A percentile compares a stretch with the other conserved stretches of the same genome.
Evolutionary conservation across 345 rosid species (phyloP).

Genomic region (Pistacia vera): DNA sequence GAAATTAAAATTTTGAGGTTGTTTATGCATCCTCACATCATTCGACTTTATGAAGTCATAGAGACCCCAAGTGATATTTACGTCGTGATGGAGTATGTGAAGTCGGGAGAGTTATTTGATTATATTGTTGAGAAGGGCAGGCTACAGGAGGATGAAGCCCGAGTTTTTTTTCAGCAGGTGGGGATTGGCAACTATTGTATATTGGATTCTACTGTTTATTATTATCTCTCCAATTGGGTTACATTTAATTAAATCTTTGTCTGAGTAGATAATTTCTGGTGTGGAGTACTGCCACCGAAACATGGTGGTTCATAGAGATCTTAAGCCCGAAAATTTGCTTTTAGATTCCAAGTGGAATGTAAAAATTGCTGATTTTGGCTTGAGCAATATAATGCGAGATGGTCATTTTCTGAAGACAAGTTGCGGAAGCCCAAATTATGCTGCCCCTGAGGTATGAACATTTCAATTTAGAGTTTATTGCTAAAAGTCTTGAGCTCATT

Average conservation of each 20-base stretch:
- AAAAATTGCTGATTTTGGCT: conserved; percentile 97
- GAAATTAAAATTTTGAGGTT: too few relatives aligned
- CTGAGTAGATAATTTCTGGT: conserved; percentile 85
- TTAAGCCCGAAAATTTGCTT: conserved; percentile 95
- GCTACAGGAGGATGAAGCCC: conserved; percentile 90
- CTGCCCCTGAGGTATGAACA: too few relatives aligned
- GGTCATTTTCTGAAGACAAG: conserved; percentile 92
- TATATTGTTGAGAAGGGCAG: conserved; percentile 92
- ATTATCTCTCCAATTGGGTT: neutral
- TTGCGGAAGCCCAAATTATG: conserved; percentile 98
- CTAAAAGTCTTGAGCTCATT: neutral
- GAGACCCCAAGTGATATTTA: conserved; percentile 82
- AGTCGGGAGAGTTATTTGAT: conserved; percentile 95
- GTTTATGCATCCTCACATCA: conserved; percentile 98
- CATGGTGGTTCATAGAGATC: conserved; percentile 96
- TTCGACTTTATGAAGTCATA: conserved; percentile 88
- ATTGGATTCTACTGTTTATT: neutral
- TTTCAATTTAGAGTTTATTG: conserved; percentile 11
- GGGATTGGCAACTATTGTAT: conserved; percentile 14
- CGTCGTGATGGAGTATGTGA: conserved; percentile 91
- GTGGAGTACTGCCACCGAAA: conserved; percentile 90
- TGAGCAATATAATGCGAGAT: conserved; percentile 94
- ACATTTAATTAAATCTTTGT: conserved; percentile 9
- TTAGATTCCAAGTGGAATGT: conserved; percentile 89
- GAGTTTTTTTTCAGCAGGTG: conserved; percentile 96